Conservation (phyloP, 2,329 filamentous ascomycete species). For the Cladosporium sp. region DNA sequence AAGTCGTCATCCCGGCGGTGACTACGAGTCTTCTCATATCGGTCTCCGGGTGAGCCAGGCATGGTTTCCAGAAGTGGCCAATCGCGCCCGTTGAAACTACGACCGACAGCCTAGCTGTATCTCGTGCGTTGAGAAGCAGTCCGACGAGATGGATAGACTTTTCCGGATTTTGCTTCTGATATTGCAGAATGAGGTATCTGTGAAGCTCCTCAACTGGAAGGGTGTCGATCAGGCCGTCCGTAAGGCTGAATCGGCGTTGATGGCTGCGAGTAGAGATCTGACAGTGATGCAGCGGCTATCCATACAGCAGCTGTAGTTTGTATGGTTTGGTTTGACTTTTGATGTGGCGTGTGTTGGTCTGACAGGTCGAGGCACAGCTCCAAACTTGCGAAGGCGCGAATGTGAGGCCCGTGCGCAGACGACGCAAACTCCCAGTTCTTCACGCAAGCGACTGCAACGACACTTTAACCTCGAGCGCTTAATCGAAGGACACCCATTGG, state of each 20-base stretch:
- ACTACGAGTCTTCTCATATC: neutral
- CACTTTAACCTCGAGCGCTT: conserved; percentile 2
- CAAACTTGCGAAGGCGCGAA: too few species aligned
- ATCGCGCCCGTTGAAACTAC: neutral
- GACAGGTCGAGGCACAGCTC: too few species aligned
- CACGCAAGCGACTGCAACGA: neutral
- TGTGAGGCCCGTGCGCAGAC: too few species aligned
- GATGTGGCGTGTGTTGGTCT: too few species aligned
- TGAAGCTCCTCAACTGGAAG: neutral
- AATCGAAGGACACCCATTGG: neutral
- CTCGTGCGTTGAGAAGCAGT: neutral
- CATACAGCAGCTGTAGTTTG: too few species aligned
- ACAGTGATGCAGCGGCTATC: too few species aligned
- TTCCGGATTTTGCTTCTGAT: too few species aligned
- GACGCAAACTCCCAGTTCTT: too few species aligned
- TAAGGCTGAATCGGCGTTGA: too few species aligned
- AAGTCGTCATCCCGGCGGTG: conserved; percentile 9
- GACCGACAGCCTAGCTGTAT: neutral
- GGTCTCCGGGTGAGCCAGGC: neutral
- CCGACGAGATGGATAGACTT: neutral
- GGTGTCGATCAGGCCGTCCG: too few species aligned
- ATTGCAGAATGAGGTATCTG: neutral
- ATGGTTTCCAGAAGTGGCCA: neutral
- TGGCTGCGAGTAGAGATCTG: too few species aligned
- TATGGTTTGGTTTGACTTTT: too few species aligned